Evolutionary conservation across 768 basidiomycete genomes (phyloP).

Genomic region (Boletus eberwhitei): DNA sequence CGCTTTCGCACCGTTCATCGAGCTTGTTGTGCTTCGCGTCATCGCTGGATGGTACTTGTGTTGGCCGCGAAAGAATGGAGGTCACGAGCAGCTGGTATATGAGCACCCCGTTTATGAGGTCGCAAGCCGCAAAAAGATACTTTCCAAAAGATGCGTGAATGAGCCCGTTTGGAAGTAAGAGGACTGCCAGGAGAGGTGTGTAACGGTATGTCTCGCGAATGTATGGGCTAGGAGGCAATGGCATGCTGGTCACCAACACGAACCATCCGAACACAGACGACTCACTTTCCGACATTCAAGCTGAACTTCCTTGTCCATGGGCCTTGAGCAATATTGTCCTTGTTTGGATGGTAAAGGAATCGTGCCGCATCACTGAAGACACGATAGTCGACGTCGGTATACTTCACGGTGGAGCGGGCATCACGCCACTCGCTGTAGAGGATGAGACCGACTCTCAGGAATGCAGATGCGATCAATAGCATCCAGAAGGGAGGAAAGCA

Average conservation of each 20-base stretch:
- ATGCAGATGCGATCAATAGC: slow-evolving; percentile 51
- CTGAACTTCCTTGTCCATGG: slow-evolving; percentile 42
- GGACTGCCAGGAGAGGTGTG: slow-evolving; percentile 84
- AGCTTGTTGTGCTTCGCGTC: slow-evolving; percentile 7
- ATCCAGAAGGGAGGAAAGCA: slow-evolving; percentile 41
- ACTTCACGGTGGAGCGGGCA: slow-evolving; percentile 77
- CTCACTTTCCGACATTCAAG: slow-evolving; percentile 71
- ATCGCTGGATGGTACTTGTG: neutral
- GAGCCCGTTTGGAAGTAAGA: slow-evolving; percentile 78
- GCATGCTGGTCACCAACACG: slow-evolving; percentile 1
- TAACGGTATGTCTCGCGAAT: slow-evolving; percentile 91
- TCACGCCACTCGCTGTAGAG: slow-evolving; percentile 92
- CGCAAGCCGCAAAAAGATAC: slow-evolving; percentile 79
- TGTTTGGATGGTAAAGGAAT: slow-evolving; percentile 55
- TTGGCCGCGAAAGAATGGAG: slow-evolving; percentile 39
- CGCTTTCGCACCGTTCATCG: neutral
- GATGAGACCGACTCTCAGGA: slow-evolving; percentile 67
- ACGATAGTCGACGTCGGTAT: slow-evolving; percentile 97
- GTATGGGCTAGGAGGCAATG: slow-evolving; percentile 66
- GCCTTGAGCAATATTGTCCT: slow-evolving; percentile 58
- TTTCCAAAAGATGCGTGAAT: slow-evolving; percentile 89
- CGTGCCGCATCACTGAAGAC: slow-evolving; percentile 92
- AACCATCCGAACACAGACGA: slow-evolving; percentile 15
- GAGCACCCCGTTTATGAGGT: slow-evolving; percentile 74
- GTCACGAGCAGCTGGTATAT: slow-evolving; percentile 61